These are phyloP conservation scores for Fusarium keratoplasticum DNA, from an alignment of 2,329 filamentous ascomycete species.

Conservation along the genomic window DNA sequence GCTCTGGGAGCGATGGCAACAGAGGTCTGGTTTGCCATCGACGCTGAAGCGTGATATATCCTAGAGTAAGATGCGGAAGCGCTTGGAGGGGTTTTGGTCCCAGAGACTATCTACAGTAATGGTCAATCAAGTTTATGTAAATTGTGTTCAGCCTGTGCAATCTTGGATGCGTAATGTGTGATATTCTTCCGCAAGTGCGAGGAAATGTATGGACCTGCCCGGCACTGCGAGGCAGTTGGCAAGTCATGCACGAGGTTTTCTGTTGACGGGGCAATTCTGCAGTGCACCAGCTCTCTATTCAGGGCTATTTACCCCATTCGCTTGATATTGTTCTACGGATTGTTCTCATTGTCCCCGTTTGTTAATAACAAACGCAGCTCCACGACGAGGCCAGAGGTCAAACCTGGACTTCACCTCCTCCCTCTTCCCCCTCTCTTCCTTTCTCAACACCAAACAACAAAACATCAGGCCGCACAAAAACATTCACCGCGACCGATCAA, in stretches of 20 bases:
- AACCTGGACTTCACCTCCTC: neutral
- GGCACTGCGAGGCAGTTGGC: slow-evolving; percentile 10
- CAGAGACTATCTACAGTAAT: slow-evolving; percentile 4
- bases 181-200: neutral
- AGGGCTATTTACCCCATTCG: neutral
- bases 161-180: neutral
- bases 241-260: neutral
- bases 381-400: neutral
- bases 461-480: neutral
- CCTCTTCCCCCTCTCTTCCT: neutral
- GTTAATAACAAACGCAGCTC: neutral
- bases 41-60: slow-evolving; percentile 33
- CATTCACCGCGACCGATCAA: neutral
- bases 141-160: neutral
- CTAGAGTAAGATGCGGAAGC: slow-evolving; percentile 19
- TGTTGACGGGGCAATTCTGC: neutral
- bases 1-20: slow-evolving; percentile 38
- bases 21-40: slow-evolving; percentile 17
- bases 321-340: neutral
- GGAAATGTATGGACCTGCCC: neutral
- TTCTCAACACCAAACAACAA: neutral
- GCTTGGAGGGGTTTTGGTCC: neutral
- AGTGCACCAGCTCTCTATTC: neutral
- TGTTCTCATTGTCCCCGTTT: neutral
- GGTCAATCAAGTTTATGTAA: slow-evolving; percentile 4